Percentiles rank a stretch among this genome's conserved stretches.
These are phyloP conservation scores for Aquilaria yunnanensis DNA, from an alignment of 345 rosid species.

Conservation along the genomic window DNA sequence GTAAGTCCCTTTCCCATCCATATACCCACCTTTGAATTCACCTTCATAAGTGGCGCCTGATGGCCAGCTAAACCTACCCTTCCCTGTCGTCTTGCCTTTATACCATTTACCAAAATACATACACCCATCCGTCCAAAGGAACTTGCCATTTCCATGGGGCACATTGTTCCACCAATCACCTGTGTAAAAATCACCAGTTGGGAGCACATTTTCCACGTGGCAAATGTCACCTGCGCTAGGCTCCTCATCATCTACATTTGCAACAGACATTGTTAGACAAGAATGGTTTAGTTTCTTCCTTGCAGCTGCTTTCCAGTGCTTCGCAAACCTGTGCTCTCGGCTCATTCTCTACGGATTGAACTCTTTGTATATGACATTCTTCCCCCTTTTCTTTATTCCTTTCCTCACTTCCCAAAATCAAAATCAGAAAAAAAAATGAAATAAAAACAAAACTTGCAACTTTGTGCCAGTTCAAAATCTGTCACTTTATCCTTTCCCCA, in stretches of 20 bases:
- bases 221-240: conserved; percentile 30
- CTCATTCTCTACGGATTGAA: conserved; percentile 22
- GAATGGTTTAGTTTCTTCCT: conserved; percentile 25
- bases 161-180: conserved; percentile 59
- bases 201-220: conserved; percentile 47
- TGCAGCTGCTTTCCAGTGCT: conserved; percentile 36
- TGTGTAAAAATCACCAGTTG: conserved; percentile 78
- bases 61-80: conserved; percentile 84
- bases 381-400: conserved; percentile 8
- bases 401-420: conserved; percentile 14
- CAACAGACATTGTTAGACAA: conserved; percentile 59
- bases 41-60: conserved; percentile 89
- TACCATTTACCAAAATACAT: conserved; percentile 87
- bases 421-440: neutral
- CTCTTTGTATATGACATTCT: conserved; percentile 9
- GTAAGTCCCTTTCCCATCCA: conserved; percentile 88
- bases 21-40: conserved; percentile 68
- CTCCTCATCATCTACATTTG: conserved; percentile 77
- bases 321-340: conserved; percentile 28
- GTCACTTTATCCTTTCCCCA: neutral
- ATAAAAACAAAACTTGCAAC: no score
- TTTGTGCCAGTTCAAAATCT: no score
- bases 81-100: conserved; percentile 62
- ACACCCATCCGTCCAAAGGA: conserved; percentile 84
- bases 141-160: conserved; percentile 80